These are phyloP conservation scores for Candida dendrica DNA, from an alignment of 805 yeast species.

Conservation along the genomic window DNA sequence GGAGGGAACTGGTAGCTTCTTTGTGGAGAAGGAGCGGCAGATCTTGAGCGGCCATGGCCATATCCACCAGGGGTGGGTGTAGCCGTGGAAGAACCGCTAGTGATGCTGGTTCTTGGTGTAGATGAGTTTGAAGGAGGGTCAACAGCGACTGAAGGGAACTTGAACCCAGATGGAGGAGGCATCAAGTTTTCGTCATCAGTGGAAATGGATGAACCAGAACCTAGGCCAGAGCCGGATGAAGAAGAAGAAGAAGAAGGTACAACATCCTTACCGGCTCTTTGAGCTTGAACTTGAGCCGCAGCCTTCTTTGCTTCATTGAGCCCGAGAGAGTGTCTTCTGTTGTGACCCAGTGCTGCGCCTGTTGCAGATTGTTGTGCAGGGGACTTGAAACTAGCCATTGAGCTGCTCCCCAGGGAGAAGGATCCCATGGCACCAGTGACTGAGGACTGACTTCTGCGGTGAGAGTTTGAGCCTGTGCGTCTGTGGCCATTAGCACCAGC, in stretches of 20 bases:
- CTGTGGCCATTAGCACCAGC: conserved; percentile 6
- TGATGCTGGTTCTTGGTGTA: conserved; percentile 4
- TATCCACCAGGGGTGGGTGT: no score
- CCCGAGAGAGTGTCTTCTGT: conserved; percentile 87
- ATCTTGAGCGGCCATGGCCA: conserved; percentile 18
- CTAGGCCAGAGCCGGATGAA: not conserved
- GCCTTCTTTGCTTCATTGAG: conserved; percentile 90
- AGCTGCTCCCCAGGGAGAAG: conserved; percentile 14
- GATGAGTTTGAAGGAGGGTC: conserved; percentile 20
- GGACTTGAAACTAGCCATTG: conserved; percentile 11
- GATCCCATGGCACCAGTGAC: conserved; percentile 27
- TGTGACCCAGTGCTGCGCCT: conserved; percentile 49
- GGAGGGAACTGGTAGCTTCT: conserved; percentile 64
- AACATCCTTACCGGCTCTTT: conserved; percentile 34
- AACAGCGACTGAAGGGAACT: conserved; percentile 45
- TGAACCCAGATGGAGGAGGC: conserved; percentile 35
- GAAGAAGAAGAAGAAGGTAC: not conserved
- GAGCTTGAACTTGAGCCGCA: conserved; percentile 87
- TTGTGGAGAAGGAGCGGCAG: conserved; percentile 34
- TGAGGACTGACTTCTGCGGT: conserved; percentile 43
- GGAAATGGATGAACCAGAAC: conserved; percentile 5
- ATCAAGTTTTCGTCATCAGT: conserved; percentile 9
- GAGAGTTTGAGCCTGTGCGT: conserved; percentile 20
- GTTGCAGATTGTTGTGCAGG: not conserved
- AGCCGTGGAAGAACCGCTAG: conserved; percentile 1